Base-by-base conservation (phyloP, 1,284 basidiomycete genomes). In the Rhodotorula mucilaginosa region DNA sequence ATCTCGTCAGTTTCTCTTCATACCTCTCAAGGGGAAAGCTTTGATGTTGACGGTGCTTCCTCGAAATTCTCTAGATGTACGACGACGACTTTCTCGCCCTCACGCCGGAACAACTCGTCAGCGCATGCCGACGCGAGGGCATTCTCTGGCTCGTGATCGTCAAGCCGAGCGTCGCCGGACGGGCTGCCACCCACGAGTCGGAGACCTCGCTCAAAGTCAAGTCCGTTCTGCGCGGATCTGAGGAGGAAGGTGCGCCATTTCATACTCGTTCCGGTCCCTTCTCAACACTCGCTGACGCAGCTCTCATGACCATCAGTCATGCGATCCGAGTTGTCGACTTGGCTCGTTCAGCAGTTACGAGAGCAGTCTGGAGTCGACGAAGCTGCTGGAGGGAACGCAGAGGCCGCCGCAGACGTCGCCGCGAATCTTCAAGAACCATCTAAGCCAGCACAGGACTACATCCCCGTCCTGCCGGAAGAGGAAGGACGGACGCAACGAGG, bases 1-100 rank as follows among this genome's bases (percentile, higher is more conserved):
- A 87, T 74, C 75, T 87, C 70, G 85, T 85, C 70, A 46, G 77
- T 46, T 10, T 34, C 31, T 48, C 31, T 65, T 21, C 34, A 34
- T n/a, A n/a, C n/a, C n/a, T n/a, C n/a, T n/a, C n/a, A n/a, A n/a
- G n/a, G n/a, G n/a, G n/a, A n/a, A n/a, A n/a, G n/a, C n/a, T n/a
- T n/a, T n/a, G 26, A 16, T 19, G 23, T 29, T 12, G 46, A 44
- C 19, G 18, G 2, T 51, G 19, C 1, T 49, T 39, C 16, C 47
- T 51, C 48, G 21, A 1, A 6, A 21, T 19, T 0, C 10, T 12
- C 13, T 29, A 76, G 73, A 76, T 73, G 73, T 76, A 76, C 72
- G 68, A 74, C 73, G 74, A 74, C 52, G 73, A 78, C 69, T 72
- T 76, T 51, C 61, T 74, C n/a, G 64, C 71, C 12, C 60, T 74